Percentiles rank a stretch among this genome's conserved stretches.
Evolutionary conservation across 2,329 filamentous ascomycete genomes (phyloP).

Genomic region (Colletotrichum lupini): DNA sequence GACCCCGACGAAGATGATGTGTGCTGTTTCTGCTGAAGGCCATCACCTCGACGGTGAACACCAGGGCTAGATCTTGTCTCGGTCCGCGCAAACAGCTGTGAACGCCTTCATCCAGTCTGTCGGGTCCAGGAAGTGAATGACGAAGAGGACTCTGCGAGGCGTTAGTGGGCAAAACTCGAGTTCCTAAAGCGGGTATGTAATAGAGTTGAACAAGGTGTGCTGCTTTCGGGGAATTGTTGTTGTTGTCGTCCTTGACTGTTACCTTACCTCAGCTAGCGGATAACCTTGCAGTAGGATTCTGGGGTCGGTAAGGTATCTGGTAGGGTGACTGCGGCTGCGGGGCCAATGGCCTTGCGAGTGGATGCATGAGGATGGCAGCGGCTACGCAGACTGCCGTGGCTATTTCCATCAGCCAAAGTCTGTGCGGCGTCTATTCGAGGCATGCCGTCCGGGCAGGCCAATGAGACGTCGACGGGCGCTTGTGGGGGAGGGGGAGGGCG

Average conservation of each 20-base stretch:
- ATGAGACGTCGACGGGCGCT: conserved; percentile 7
- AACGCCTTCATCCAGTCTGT: conserved; percentile 31
- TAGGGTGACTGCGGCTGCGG: conserved; percentile 25
- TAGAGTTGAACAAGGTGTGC: background rate
- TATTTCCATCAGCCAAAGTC: conserved; percentile 24
- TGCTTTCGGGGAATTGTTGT: conserved; percentile 21
- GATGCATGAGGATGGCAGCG: conserved; percentile 15
- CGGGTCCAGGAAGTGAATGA: conserved; percentile 18
- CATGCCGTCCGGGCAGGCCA: conserved; percentile 5
- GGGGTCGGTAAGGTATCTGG: background rate
- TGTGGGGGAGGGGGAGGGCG: conserved; percentile 6
- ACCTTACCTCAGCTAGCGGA: background rate
- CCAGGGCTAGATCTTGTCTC: conserved; percentile 15
- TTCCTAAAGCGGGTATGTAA: conserved; percentile 12
- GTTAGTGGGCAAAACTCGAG: background rate
- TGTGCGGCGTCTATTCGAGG: conserved; percentile 26
- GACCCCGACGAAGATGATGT: conserved; percentile 2
- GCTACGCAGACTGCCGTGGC: conserved; percentile 34
- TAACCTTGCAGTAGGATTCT: background rate
- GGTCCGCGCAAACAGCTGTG: conserved; percentile 7
- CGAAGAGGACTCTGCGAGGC: conserved; percentile 16
- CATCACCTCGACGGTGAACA: background rate
- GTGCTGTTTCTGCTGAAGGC: conserved; percentile 5
- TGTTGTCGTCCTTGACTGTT: background rate
- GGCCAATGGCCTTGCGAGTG: conserved; percentile 14